Evolutionary conservation across 768 basidiomycete genomes (phyloP).

Genomic region (Coprinopsis sp.): DNA sequence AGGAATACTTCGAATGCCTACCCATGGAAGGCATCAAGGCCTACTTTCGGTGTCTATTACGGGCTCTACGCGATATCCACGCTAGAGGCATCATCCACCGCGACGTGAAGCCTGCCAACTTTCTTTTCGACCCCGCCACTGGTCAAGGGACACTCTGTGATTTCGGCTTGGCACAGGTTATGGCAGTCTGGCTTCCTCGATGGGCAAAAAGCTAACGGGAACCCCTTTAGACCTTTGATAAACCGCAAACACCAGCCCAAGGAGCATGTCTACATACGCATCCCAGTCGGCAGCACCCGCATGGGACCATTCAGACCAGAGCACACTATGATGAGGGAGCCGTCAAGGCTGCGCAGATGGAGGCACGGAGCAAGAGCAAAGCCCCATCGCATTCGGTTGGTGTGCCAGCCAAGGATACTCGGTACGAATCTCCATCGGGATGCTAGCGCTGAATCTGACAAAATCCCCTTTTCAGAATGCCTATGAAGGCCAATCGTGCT

Average conservation of each 20-base stretch:
- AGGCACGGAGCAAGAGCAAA: slow-evolving; percentile 50
- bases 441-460: not conserved
- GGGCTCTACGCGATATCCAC: slow-evolving; percentile 86
- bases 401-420: slow-evolving; percentile 67
- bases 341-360: slow-evolving; percentile 55
- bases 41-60: slow-evolving; percentile 89
- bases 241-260: slow-evolving; percentile 28
- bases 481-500: slow-evolving; percentile 91
- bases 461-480: slow-evolving; percentile 48
- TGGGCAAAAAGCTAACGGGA: not conserved
- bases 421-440: slow-evolving; percentile 36
- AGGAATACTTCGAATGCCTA: slow-evolving; percentile 77
- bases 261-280: slow-evolving; percentile 78
- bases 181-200: slow-evolving; percentile 21
- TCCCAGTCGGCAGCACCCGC: slow-evolving; percentile 56
- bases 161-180: slow-evolving; percentile 93
- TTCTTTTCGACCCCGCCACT: slow-evolving; percentile 83
- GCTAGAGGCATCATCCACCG: slow-evolving; percentile 86
- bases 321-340: slow-evolving; percentile 43
- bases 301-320: slow-evolving; percentile 51
- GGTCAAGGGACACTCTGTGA: slow-evolving; percentile 87
- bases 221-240: slow-evolving; percentile 50
- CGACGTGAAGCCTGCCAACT: slow-evolving; percentile 98
- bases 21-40: slow-evolving; percentile 73
- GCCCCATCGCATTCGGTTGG: slow-evolving; percentile 68